Evolutionary conservation across 139 green algal genomes (phyloP).

Genomic region (Yamagishiella unicocca): DNA sequence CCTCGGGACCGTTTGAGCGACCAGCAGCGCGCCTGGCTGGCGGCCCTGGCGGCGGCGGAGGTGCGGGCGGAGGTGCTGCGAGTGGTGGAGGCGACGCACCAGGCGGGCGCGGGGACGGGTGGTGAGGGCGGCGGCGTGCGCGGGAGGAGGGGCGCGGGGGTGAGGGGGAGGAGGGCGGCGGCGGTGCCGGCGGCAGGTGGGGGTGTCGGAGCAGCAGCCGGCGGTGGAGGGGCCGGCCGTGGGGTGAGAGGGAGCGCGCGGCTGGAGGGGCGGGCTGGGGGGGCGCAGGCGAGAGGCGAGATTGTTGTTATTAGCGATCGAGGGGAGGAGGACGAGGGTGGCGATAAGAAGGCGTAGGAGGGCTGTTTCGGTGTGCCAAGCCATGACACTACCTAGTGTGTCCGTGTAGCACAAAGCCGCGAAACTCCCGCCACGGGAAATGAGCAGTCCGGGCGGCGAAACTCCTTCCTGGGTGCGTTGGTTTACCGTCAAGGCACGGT

Average conservation of each 20-base stretch:
- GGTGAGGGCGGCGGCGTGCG: neutral
- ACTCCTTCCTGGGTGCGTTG: too few species aligned
- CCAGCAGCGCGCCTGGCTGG: slow-evolving; percentile 86
- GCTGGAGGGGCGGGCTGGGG: neutral
- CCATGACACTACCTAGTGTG: too few species aligned
- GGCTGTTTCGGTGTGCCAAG: too few species aligned
- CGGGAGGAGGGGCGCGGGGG: neutral
- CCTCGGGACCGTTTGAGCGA: slow-evolving; percentile 85
- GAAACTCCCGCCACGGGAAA: too few species aligned
- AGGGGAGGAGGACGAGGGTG: neutral
- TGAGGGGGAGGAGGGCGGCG: neutral
- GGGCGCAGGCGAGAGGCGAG: neutral
- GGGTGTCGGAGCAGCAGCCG: neutral
- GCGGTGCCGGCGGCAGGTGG: neutral
- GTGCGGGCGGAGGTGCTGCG: slow-evolving; percentile 59
- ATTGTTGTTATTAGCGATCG: neutral
- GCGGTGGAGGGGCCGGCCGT: neutral
- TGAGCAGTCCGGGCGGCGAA: too few species aligned
- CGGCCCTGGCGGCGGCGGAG: slow-evolving; percentile 65
- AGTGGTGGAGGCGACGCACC: slow-evolving; percentile 22
- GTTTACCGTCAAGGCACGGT: too few species aligned
- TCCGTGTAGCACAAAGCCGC: too few species aligned
- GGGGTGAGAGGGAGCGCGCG: neutral
- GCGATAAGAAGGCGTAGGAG: too few species aligned
- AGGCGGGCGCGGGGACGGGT: neutral